These are phyloP conservation scores for Protea cynaroides DNA, from an alignment of 164 flowering plant genomes.

Conservation along the genomic window DNA sequence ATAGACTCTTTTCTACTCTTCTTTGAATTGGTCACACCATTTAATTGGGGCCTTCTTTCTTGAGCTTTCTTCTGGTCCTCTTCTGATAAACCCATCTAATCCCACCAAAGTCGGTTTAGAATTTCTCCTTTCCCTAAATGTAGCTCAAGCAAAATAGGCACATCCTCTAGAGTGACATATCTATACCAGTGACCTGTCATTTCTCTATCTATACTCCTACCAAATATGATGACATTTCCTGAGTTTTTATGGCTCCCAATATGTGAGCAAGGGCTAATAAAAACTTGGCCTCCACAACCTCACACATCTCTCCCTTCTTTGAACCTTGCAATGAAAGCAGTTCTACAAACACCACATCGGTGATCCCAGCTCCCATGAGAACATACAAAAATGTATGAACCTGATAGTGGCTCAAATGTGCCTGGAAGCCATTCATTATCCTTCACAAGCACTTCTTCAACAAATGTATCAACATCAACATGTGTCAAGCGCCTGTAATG, in stretches of 20 bases:
- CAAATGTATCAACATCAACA: slow-evolving; percentile 92
- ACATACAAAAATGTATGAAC: too few species aligned
- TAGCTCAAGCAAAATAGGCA: slow-evolving; percentile 66
- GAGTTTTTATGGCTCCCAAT: slow-evolving; percentile 91
- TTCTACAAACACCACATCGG: slow-evolving; percentile 95
- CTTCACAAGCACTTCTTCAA: slow-evolving; percentile 91
- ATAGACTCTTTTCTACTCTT: slow-evolving; percentile 19
- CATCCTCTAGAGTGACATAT: slow-evolving; percentile 86
- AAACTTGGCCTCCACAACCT: slow-evolving; percentile 64
- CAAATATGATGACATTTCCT: slow-evolving; percentile 88
- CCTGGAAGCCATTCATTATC: slow-evolving; percentile 85
- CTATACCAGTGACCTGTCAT: slow-evolving; percentile 95
- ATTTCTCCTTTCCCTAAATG: slow-evolving; percentile 74
- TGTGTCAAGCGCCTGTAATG: slow-evolving; percentile 88
- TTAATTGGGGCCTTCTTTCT: too few species aligned
- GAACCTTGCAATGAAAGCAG: slow-evolving; percentile 61
- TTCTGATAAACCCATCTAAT: too few species aligned
- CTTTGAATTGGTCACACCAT: too few species aligned
- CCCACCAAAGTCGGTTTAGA: slow-evolving; percentile 83
- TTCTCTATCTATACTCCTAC: slow-evolving; percentile 41
- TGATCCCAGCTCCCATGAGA: slow-evolving; percentile 83
- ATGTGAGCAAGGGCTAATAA: slow-evolving; percentile 88
- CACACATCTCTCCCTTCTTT: slow-evolving; percentile 62
- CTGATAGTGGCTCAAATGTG: slow-evolving; percentile 60
- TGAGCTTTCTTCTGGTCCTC: too few species aligned